phyloP scores from a whole-genome alignment of 2,329 filamentous ascomycete genomes.

The Huntiella savannae region DNA sequence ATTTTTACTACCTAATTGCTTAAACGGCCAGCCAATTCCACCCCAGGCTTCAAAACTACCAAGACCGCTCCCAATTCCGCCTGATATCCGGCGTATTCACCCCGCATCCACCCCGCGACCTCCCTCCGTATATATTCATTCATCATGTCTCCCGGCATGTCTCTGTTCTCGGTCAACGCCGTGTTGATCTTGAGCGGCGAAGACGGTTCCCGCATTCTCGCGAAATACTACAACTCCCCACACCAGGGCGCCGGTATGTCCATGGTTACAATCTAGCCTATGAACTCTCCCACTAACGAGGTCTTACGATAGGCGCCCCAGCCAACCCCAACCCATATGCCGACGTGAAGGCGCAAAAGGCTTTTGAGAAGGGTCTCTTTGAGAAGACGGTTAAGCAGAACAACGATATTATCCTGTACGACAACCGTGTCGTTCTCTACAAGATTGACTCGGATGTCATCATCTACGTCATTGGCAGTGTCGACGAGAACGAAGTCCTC shows the following conservation, averaged over 20 bases:
- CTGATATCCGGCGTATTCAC: too few species aligned
- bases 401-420: conserved; percentile 91
- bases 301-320: conserved; percentile 16
- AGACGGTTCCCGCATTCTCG: conserved; percentile 78
- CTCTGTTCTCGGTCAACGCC: conserved; percentile 58
- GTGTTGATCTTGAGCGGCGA: conserved; percentile 65
- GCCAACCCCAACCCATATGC: conserved; percentile 53
- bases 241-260: conserved; percentile 23
- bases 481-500: conserved; percentile 92
- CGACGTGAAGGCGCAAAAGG: conserved; percentile 80
- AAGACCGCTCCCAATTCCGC: too few species aligned
- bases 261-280: not conserved
- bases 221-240: conserved; percentile 70
- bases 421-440: conserved; percentile 90
- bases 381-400: conserved; percentile 94
- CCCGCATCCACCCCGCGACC: not conserved
- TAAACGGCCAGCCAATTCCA: too few species aligned
- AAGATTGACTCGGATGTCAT: conserved; percentile 97
- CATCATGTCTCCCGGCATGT: conserved; percentile 53
- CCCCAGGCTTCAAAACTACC: too few species aligned
- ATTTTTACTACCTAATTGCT: too few species aligned
- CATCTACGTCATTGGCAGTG: conserved; percentile 76
- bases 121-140: not conserved
- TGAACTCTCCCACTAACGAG: not conserved
- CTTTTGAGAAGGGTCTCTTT: conserved; percentile 87